phyloP scores from a whole-genome alignment of 192 early-diverging fungal species.

The Coemansia sp. region DNA sequence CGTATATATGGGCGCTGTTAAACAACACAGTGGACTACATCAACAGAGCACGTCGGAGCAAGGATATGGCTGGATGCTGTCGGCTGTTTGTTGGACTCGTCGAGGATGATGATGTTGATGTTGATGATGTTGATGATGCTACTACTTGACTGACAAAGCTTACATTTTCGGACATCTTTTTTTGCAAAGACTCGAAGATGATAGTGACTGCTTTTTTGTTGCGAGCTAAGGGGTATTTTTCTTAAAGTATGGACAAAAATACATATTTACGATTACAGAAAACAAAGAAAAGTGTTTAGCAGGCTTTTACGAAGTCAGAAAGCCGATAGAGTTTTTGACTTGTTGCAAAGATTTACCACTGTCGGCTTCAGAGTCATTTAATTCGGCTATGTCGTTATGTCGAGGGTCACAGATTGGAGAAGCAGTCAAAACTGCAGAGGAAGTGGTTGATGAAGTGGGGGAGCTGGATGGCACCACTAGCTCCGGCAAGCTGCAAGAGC shows the following conservation, averaged over 20 bases:
- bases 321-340: constrained; percentile 41
- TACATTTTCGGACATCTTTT: no score
- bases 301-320: constrained; percentile 20
- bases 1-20: constrained; percentile 34
- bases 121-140: not conserved
- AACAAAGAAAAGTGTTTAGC: not conserved
- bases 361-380: not conserved
- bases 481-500: constrained; percentile 12
- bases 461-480: constrained; percentile 11
- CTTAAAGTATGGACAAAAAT: not conserved
- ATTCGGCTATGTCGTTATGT: constrained; percentile 2
- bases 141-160: not conserved
- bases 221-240: not conserved
- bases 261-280: not conserved
- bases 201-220: not conserved
- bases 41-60: constrained; percentile 13
- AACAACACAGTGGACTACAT: constrained; percentile 44
- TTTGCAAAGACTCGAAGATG: no score
- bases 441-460: constrained; percentile 13
- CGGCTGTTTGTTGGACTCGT: constrained; percentile 22
- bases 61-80: constrained; percentile 15
- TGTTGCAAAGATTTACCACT: not conserved
- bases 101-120: not conserved
- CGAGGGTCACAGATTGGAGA: constrained; percentile 9
- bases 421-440: constrained; percentile 15